These are phyloP conservation scores for Aureobasidium sp. DNA, from an alignment of 2,329 filamentous ascomycete genomes.

Conservation along the genomic window DNA sequence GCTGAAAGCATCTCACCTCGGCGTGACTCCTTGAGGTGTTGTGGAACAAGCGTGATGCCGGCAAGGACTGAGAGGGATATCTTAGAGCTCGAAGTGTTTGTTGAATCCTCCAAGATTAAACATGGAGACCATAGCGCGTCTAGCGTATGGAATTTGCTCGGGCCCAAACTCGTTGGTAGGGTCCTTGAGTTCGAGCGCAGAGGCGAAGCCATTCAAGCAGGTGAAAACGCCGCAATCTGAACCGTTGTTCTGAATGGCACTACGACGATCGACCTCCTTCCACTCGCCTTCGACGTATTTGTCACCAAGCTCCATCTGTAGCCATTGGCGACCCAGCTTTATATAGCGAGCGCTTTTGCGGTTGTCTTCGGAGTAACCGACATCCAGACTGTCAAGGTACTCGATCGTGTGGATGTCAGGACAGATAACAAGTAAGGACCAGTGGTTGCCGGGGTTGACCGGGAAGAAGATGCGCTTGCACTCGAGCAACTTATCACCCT, in stretches of 20 bases:
- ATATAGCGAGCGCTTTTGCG: constrained; percentile 16
- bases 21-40: no score
- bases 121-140: constrained; percentile 54
- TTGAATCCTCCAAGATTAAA: constrained; percentile 61
- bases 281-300: constrained; percentile 54
- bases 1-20: no score
- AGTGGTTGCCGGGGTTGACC: constrained; percentile 54
- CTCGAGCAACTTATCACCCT: constrained; percentile 55
- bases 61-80: background rate
- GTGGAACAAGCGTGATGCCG: no score
- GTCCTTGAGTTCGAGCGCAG: constrained; percentile 34
- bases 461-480: constrained; percentile 64
- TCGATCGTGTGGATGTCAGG: constrained; percentile 54
- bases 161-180: constrained; percentile 39
- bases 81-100: constrained; percentile 43
- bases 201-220: constrained; percentile 63
- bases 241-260: constrained; percentile 56
- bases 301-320: constrained; percentile 51
- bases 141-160: constrained; percentile 46
- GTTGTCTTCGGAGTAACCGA: constrained; percentile 19
- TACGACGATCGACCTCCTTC: constrained; percentile 42
- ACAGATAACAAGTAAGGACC: constrained; percentile 64
- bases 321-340: constrained; percentile 42
- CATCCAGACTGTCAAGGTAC: constrained; percentile 61
- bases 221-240: constrained; percentile 74